Percentiles rank a stretch among this genome's conserved stretches.
Conservation (phyloP, 495 filamentous ascomycete genomes). For the Lophiostoma macrostomum region DNA sequence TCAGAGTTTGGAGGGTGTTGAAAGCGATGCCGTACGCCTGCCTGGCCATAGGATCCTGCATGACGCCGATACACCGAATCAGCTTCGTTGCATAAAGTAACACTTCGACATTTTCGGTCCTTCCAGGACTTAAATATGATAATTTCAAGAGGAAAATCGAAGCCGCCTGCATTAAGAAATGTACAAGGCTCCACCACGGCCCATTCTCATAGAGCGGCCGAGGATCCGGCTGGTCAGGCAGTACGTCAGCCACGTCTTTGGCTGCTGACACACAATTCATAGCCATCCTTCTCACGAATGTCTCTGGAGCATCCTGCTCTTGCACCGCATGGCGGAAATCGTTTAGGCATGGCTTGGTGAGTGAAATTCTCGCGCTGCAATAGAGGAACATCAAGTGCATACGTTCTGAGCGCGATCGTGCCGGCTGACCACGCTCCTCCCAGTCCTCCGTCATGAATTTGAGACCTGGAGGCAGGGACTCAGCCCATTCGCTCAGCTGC, state of each 20-base stretch:
- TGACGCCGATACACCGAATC: conserved; percentile 14
- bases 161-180: conserved; percentile 18
- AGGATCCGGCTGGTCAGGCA: conserved; percentile 19
- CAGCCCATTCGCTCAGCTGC: conserved; percentile 6
- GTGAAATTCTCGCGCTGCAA: conserved; percentile 14
- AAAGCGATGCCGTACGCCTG: conserved; percentile 7
- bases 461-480: conserved; percentile 9
- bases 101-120: neutral
- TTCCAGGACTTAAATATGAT: neutral
- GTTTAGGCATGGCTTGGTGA: conserved; percentile 10
- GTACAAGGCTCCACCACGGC: conserved; percentile 22
- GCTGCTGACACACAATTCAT: conserved; percentile 7
- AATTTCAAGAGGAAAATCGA: conserved; percentile 11
- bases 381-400: conserved; percentile 1
- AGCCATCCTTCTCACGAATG: conserved; percentile 4
- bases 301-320: neutral
- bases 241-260: conserved; percentile 1
- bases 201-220: conserved; percentile 10
- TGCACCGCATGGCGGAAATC: neutral
- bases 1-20: conserved; percentile 1
- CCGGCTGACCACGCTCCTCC: neutral
- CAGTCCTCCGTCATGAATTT: neutral
- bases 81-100: conserved; percentile 7
- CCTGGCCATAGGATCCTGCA: conserved; percentile 13
- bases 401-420: neutral